Evolutionary conservation across 2,329 filamentous ascomycete genomes (phyloP), one percentile per base, ranked within the genome.

Genomic region (Chaetomium strumarium): DNA sequence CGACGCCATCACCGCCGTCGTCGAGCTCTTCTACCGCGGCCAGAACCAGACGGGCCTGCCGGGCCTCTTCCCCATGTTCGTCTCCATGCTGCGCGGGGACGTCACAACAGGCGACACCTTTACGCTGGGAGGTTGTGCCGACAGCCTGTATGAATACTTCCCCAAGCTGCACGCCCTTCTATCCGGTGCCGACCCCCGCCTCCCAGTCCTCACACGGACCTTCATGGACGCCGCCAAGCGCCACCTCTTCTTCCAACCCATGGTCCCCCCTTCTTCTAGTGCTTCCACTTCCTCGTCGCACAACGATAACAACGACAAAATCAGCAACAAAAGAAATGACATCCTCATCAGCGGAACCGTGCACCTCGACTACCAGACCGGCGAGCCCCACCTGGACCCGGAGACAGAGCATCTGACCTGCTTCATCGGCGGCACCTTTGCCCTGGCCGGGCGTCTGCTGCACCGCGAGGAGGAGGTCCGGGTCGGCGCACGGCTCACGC

Each of bases 1-100:
- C 66, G 85, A 89, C 66, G 86, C 85, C 4, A 79, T 87, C 50
- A 81, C 85, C 51, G 77, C 84, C 16, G 78, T 91, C 51, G 89
- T 86, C 55, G 33, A 74, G 71, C 49, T 68, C 66, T 19, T 92
- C 56, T 75, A 85, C 55, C 68, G 73, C 4, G 77, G 78, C 48
- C 88, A 92, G 68, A 79, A 80, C 58, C 68, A 75, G 16, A 90
- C 86, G 0, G 72, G 69, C 12, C 66, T 91, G 1, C 86, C 87
- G 0, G 88, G 88, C 0, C 72, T 90, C 66, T 91, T 85, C 83
- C 86, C 87, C 2, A 75, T 81, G 46, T 74, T 69, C 51, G 67
- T 89, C 10, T 83, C 85, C 62, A 80, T 63, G 77, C 74, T 55
- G 72, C 75, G 70, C 67, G 9, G 70, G 66, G 74, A 66, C 64